phyloP scores from a whole-genome alignment of 1,284 basidiomycete genomes.

The Ustilago nuda region DNA sequence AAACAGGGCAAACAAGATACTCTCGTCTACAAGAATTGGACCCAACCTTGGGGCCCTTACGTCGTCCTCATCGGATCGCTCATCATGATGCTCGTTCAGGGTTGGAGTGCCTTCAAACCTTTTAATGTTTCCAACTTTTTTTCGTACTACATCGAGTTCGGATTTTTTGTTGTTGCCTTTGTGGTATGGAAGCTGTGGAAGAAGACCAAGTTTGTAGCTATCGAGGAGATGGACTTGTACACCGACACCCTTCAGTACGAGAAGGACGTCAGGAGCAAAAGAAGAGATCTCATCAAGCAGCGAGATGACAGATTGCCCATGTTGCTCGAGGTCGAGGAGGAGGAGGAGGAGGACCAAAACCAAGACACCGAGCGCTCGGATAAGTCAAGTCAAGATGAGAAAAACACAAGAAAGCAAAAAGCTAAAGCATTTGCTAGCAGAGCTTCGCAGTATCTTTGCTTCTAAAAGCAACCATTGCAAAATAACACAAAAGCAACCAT shows the following conservation, averaged over 20 bases:
- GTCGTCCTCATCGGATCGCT: conserved; percentile 52
- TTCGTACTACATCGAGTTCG: conserved; percentile 70
- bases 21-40: conserved; percentile 72
- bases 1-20: conserved; percentile 72
- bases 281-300: conserved; percentile 25
- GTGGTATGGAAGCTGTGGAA: conserved; percentile 52
- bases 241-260: conserved; percentile 54
- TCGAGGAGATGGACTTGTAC: conserved; percentile 62
- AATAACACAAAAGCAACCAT: not conserved
- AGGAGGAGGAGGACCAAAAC: not conserved
- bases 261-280: conserved; percentile 25
- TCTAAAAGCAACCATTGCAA: conserved; percentile 6
- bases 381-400: conserved; percentile 7
- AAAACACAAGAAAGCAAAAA: conserved; percentile 19
- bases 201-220: conserved; percentile 38
- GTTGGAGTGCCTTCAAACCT: conserved; percentile 56
- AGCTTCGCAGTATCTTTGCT: conserved; percentile 38
- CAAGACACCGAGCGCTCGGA: not conserved
- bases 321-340: conserved; percentile 39
- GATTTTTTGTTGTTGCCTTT: conserved; percentile 47
- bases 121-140: conserved; percentile 67
- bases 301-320: conserved; percentile 31
- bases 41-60: conserved; percentile 67
- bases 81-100: conserved; percentile 66
- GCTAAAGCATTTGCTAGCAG: conserved; percentile 24